A percentile compares a stretch with the other conserved stretches of the same genome.
phyloP scores from a whole-genome alignment of 495 filamentous ascomycete genomes.

The Pseudoneurospora amorphoporcata region DNA sequence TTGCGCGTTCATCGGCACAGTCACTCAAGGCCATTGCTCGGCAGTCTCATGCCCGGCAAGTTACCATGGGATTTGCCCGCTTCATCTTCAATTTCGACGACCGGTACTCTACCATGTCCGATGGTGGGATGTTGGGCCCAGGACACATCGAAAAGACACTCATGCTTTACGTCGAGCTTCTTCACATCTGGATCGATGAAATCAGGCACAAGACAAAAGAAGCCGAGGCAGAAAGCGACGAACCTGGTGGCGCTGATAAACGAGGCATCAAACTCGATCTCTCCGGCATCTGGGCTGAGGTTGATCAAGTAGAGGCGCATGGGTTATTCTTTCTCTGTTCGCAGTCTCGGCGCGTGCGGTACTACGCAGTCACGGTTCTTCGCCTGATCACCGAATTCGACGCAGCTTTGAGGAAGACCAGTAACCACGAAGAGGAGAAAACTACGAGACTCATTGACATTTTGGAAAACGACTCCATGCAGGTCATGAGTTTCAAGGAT shows the following conservation, averaged over 20 bases:
- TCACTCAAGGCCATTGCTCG: conserved; percentile 91
- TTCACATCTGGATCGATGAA: conserved; percentile 95
- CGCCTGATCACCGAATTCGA: conserved; percentile 92
- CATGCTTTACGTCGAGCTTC: conserved; percentile 81
- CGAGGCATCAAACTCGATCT: conserved; percentile 69
- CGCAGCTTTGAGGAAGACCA: conserved; percentile 63
- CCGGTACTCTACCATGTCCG: conserved; percentile 93
- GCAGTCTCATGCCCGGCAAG: conserved; percentile 87
- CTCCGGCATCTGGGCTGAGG: conserved; percentile 77
- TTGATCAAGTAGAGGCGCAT: conserved; percentile 94
- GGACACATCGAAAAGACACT: conserved; percentile 93
- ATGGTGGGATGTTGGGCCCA: conserved; percentile 91
- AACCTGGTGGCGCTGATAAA: conserved; percentile 47
- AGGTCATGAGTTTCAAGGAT: conserved; percentile 86
- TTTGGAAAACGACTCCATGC: conserved; percentile 77
- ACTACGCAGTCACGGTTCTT: conserved; percentile 85
- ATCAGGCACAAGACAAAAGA: conserved; percentile 78
- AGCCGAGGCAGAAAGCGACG: conserved; percentile 50
- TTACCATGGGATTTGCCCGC: conserved; percentile 89
- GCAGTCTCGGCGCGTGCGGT: conserved; percentile 77
- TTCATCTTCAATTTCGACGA: conserved; percentile 99
- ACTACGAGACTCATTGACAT: conserved; percentile 72
- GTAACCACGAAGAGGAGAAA: conserved; percentile 41
- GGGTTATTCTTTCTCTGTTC: conserved; percentile 98
- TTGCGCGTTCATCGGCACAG: conserved; percentile 82